Evolutionary conservation across 2,329 filamentous ascomycete species (phyloP).

Genomic region (Chrysoporthe deuterocubensis): DNA sequence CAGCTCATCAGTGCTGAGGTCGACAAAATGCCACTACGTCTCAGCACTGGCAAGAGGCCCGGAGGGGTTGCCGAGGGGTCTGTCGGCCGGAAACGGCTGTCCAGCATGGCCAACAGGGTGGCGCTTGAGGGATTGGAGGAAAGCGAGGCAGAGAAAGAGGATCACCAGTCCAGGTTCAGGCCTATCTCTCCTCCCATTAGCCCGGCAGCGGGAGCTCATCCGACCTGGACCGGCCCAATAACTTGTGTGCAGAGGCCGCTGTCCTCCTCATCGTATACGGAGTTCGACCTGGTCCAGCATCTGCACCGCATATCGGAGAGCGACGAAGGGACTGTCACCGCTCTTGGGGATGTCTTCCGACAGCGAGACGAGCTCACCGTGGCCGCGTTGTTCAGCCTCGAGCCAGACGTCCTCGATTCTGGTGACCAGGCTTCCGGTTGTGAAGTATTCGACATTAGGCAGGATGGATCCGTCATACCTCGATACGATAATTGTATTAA

Average conservation of each 20-base stretch:
- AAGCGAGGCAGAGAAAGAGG: neutral
- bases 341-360: conserved; percentile 42
- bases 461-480: conserved; percentile 47
- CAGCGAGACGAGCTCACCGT: conserved; percentile 40
- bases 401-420: conserved; percentile 24
- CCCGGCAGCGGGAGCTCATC: neutral
- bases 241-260: conserved; percentile 15
- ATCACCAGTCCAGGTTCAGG: neutral
- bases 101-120: neutral
- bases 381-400: conserved; percentile 36
- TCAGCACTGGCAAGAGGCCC: conserved; percentile 2
- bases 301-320: conserved; percentile 15
- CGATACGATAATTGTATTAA: conserved; percentile 43
- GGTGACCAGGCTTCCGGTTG: conserved; percentile 52
- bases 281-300: conserved; percentile 20
- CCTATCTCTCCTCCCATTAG: neutral
- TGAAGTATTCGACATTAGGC: conserved; percentile 60
- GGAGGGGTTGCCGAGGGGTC: neutral
- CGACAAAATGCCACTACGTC: conserved; percentile 2
- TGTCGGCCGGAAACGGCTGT: neutral
- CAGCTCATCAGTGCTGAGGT: neutral
- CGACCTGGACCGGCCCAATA: conserved; percentile 4
- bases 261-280: conserved; percentile 12
- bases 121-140: neutral
- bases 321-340: conserved; percentile 28